A percentile compares a stretch with the other conserved stretches of the same genome.
Conservation (phyloP, 192 early-diverging fungal species). For the Lunasporangiospora selenospora region DNA sequence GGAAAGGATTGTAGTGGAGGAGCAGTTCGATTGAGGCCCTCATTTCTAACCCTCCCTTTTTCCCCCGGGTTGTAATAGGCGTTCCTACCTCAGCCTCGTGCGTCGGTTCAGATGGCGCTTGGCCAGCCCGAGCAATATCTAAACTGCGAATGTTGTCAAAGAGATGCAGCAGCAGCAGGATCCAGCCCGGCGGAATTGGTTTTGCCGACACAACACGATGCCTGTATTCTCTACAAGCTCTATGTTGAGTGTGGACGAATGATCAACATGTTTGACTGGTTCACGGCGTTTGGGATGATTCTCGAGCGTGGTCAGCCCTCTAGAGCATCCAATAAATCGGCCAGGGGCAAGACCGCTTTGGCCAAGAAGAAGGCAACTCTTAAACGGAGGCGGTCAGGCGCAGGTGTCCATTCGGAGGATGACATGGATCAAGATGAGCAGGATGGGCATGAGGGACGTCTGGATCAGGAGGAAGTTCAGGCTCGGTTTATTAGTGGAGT, state of each 20-base stretch:
- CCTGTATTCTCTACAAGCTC: constrained; percentile 87
- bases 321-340: constrained; percentile 3
- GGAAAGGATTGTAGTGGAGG: background rate
- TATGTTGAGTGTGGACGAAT: constrained; percentile 92
- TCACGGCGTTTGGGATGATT: constrained; percentile 81
- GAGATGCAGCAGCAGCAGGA: constrained; percentile 21
- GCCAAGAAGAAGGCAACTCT: background rate
- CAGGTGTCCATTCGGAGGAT: background rate
- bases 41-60: background rate
- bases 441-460: background rate
- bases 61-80: constrained; percentile 47
- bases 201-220: constrained; percentile 77
- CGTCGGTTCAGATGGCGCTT: constrained; percentile 84
- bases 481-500: constrained; percentile 86
- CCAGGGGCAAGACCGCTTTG: background rate
- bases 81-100: constrained; percentile 85
- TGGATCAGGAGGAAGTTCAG: constrained; percentile 47
- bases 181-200: constrained; percentile 44
- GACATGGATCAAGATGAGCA: background rate
- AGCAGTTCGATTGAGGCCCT: background rate
- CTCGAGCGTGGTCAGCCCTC: constrained; percentile 70
- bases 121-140: constrained; percentile 81
- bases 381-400: background rate
- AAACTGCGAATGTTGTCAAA: constrained; percentile 79
- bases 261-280: constrained; percentile 97